These are phyloP conservation scores for Carex sylvatica DNA, from an alignment of 202 grass and related monocot species.

Conservation along the genomic window DNA sequence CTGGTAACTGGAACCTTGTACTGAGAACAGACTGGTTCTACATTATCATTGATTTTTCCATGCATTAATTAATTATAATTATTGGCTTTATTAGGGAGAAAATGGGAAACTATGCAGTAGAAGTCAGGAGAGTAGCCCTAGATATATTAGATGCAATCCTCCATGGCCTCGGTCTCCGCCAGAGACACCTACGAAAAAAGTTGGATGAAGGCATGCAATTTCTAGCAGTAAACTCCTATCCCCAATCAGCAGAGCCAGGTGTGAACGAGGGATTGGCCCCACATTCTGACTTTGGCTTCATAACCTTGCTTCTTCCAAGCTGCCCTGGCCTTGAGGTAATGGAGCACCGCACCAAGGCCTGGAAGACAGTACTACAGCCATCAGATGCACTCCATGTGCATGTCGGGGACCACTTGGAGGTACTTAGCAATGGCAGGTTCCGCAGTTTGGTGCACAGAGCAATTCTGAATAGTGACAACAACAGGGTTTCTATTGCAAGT, in stretches of 20 bases:
- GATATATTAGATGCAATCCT: constrained; percentile 51
- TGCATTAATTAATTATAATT: background rate
- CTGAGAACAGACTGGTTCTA: background rate
- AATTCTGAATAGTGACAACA: constrained; percentile 35
- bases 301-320: constrained; percentile 62
- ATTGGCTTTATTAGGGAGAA: constrained; percentile 40
- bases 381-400: constrained; percentile 57
- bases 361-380: constrained; percentile 32
- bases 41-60: background rate
- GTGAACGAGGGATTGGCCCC: constrained; percentile 43
- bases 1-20: constrained; percentile 2
- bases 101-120: constrained; percentile 58
- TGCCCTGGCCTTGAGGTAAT: constrained; percentile 65
- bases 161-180: constrained; percentile 44
- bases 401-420: constrained; percentile 63
- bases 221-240: constrained; percentile 59
- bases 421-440: constrained; percentile 64
- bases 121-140: constrained; percentile 42
- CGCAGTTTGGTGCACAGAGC: constrained; percentile 61
- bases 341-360: constrained; percentile 30
- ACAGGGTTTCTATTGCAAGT: constrained; percentile 62
- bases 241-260: constrained; percentile 20
- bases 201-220: constrained; percentile 58
- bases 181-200: constrained; percentile 41
- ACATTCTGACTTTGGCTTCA: constrained; percentile 67